Evolutionary conservation across 768 basidiomycete species (phyloP), one percentile per base, ranked within the genome.

Genomic region (Cystobasidium tubakii): DNA sequence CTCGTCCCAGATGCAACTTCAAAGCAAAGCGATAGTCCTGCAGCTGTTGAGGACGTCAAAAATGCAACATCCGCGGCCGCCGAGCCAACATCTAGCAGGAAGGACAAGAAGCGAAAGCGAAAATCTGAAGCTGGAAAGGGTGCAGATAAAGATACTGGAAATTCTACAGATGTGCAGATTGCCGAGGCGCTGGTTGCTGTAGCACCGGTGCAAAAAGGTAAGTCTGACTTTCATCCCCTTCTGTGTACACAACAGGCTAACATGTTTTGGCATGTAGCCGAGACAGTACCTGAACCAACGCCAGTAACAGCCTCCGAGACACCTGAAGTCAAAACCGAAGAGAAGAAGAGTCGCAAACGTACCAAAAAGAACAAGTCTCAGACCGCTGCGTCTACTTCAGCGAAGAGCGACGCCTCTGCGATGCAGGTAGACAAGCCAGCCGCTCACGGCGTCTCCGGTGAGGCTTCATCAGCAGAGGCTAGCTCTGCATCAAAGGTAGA

Each of bases 91-190:
- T 10, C 42, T 21, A 19, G 19, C 39, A 67, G 25, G 55, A 34
- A 57, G 33, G 55, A 60, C 2, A 62, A 66, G 70, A 62, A 72
- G 55, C 21, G 55, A 57, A 62, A 62, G 70, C 23, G 36, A 31
- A 34, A 72, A 25, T 33, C 55, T 13, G 55, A 43, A 36, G 70
- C 27, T 15, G 55, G 29, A 3, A 53, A 33, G 25, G 17, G 10
- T 27, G 70, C 63, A n/a, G 39, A 43, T 7, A 27, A 7, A 7
- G 54, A 57, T 9, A 3, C 70, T 62, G 25, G 31, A 15, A 39
- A 29, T 50, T 64, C 29, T 29, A 23, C 25, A 27, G 43, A 36
- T 34, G 33, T 17, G 4, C 31, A 31, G 15, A 31, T 62, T 39
- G 31, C 34, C 10, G 15, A 65, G 23, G 27, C 43, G 25, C 36